Evolutionary conservation across 805 yeast species (phyloP), one percentile per base, ranked within the genome.

Genomic region (Metschnikowia hibisci): DNA sequence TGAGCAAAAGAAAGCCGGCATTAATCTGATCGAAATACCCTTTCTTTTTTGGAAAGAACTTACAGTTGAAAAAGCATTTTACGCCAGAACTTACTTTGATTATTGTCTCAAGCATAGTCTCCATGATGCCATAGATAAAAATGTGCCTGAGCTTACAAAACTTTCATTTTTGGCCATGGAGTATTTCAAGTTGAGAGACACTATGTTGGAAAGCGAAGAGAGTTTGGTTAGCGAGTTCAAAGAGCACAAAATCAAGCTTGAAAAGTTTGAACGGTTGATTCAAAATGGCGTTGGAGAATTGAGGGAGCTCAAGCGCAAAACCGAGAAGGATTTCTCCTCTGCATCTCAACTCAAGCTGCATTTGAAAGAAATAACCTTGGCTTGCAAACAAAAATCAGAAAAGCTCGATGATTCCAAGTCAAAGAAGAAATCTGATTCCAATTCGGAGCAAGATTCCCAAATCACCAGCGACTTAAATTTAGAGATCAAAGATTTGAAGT

Each of bases 81-180:
- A 90, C 34, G 76, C 87, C 12, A 73, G 90, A 43, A 73, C 81
- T 2, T 84, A 79, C 54, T 84, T 77, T 56, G 74, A 76, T 31
- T 80, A 78, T 57, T 88, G 96, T 60, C 65, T 64, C 37, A 77
- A 75, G 14, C 69, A 78, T 46, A 67, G 74, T 15, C 59, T 77
- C 39, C 60, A 62, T 31, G 83, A 80, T 15, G 62, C 76, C 8
- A 67, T 87, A 22, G 96, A 88, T 36, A 69, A 70, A 12, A 78
- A 76, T 50, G 83, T 83, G 60, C 96, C 96, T 0, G 97, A 87
- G 48, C 78, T 93, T 4, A 74, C 88, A 1, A 80, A 73, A 41
- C 71, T 89, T 44, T 84, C 95, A 0, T 74, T 73, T 15, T 64
- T 76, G 9, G 61, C 89, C 18, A 72, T 74, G 32, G 70, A 66